Percentiles rank a stretch among this genome's conserved stretches.
Conservation (phyloP, 2,329 filamentous ascomycete species). For the Aspergillus fischeri region DNA sequence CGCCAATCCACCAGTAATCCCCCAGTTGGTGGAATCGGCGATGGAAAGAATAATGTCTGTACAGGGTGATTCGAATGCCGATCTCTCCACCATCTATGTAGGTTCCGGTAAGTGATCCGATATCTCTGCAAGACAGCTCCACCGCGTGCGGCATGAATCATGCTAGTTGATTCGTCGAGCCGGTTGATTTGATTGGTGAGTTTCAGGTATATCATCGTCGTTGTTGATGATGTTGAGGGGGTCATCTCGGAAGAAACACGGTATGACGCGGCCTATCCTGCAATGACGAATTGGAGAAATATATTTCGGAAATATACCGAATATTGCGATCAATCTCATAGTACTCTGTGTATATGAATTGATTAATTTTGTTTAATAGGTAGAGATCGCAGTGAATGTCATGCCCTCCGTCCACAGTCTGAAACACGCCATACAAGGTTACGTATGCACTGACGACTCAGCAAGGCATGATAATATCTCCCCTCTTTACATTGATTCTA, state of each 20-base stretch:
- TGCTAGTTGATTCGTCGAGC: neutral
- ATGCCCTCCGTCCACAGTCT: neutral
- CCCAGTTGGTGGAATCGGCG: neutral
- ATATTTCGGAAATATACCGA: neutral
- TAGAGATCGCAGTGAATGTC: neutral
- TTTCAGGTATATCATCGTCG: neutral
- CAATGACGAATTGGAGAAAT: too few species aligned
- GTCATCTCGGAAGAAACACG: neutral
- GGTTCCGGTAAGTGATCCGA: neutral
- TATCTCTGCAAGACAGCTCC: neutral
- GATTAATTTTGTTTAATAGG: too few species aligned
- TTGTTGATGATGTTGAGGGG: neutral
- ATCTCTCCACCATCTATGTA: neutral
- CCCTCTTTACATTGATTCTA: neutral
- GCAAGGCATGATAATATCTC: neutral
- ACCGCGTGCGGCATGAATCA: neutral
- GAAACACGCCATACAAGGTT: neutral
- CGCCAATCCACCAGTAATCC: neutral
- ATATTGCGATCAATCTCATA: neutral
- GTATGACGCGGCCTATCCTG: too few species aligned
- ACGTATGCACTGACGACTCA: neutral
- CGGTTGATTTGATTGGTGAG: neutral
- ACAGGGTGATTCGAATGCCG: neutral
- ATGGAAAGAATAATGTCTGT: neutral
- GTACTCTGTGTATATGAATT: neutral